A percentile compares a stretch with the other conserved stretches of the same genome.
phyloP scores from a whole-genome alignment of 805 yeast species.

The Metschnikowia proteae region DNA sequence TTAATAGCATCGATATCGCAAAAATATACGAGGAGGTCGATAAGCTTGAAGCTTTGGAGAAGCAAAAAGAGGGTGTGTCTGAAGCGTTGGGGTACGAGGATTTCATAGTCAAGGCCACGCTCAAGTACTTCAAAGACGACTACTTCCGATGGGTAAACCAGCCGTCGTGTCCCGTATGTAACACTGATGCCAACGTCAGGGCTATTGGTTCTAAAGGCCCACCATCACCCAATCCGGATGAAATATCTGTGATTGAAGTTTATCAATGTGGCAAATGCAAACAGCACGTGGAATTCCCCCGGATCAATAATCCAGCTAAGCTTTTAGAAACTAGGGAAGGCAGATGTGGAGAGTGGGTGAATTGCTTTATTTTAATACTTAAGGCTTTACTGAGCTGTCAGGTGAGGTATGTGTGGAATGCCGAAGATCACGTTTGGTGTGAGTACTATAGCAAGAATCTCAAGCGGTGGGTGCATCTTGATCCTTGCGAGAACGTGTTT shows the following conservation, averaged over 20 bases:
- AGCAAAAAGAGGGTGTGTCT: background rate
- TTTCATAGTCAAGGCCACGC: conserved; percentile 29
- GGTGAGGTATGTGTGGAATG: conserved; percentile 73
- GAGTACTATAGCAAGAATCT: conserved; percentile 67
- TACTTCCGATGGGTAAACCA: conserved; percentile 83
- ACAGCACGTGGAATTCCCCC: conserved; percentile 55
- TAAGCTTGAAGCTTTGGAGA: conserved; percentile 9
- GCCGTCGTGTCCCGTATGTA: conserved; percentile 59
- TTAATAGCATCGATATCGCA: conserved; percentile 61
- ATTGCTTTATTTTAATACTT: conserved; percentile 68
- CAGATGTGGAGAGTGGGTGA: conserved; percentile 96
- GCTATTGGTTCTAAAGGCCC: conserved; percentile 42
- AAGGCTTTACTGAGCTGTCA: conserved; percentile 49
- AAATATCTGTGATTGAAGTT: conserved; percentile 58
- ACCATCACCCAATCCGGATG: conserved; percentile 26
- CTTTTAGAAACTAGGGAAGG: conserved; percentile 65
- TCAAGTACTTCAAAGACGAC: conserved; percentile 57
- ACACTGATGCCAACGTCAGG: conserved; percentile 36
- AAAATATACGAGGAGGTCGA: conserved; percentile 61
- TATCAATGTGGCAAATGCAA: conserved; percentile 59
- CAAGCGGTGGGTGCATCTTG: conserved; percentile 81
- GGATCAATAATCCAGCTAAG: conserved; percentile 66
- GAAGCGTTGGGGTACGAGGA: conserved; percentile 31
- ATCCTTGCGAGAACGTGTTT: conserved; percentile 81
- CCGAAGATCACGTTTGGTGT: conserved; percentile 96